Evolutionary conservation across 192 early-diverging fungal species (phyloP).

Genomic region (Coemansia sp.): DNA sequence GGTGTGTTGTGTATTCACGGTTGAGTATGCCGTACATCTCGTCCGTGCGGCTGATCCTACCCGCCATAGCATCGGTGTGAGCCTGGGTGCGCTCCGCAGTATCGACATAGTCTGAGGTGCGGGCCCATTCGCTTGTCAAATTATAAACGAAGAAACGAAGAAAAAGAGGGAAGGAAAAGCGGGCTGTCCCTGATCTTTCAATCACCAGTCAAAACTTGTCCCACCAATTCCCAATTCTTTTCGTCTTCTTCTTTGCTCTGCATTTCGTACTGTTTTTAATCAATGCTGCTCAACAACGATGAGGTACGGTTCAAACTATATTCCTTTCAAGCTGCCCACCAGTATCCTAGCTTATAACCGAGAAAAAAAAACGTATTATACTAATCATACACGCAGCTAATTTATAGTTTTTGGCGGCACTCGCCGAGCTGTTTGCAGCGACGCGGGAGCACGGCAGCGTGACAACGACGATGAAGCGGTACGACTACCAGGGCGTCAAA

Average conservation of each 20-base stretch:
- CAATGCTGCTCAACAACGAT: slow-evolving; percentile 36
- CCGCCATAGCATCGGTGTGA: too few species aligned
- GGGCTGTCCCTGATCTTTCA: too few species aligned
- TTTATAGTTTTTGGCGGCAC: slow-evolving; percentile 39
- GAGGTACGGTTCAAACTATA: slow-evolving; percentile 12
- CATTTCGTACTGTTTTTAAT: too few species aligned
- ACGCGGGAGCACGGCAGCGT: slow-evolving; percentile 41
- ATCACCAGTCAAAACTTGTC: background rate
- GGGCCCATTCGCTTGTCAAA: background rate
- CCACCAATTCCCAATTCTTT: background rate
- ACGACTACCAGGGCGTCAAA: slow-evolving; percentile 35
- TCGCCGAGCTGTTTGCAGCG: slow-evolving; percentile 31
- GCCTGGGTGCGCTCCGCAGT: too few species aligned
- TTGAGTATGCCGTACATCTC: too few species aligned
- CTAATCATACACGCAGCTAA: too few species aligned
- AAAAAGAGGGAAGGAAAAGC: background rate
- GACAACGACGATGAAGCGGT: slow-evolving; percentile 34
- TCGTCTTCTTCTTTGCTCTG: background rate
- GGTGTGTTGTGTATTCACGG: too few species aligned
- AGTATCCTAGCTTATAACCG: too few species aligned
- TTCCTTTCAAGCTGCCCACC: too few species aligned
- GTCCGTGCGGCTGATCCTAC: too few species aligned
- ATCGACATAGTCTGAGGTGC: background rate
- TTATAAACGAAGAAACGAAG: background rate
- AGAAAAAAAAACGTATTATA: too few species aligned